Evolutionary conservation across 225 moss, liverwort and hornwort genomes (phyloP).

Genomic region (Pseudisothecium myosuroides): DNA sequence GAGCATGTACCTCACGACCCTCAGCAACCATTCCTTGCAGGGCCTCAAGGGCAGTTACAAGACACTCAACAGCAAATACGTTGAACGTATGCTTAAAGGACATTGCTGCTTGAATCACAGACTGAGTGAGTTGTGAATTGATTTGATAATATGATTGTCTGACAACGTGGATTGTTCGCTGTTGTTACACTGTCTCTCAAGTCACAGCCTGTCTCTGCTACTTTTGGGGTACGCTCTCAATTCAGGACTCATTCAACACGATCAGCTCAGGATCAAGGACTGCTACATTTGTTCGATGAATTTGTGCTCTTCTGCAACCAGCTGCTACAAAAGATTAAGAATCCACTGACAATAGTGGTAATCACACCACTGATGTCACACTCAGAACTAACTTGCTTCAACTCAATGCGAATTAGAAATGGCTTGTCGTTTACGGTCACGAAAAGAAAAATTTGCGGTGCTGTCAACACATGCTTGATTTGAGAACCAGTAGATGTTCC

Average conservation of each 20-base stretch:
- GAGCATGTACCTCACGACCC: conserved; percentile 1
- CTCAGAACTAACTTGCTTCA: background rate
- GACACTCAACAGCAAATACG: background rate
- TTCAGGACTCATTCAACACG: background rate
- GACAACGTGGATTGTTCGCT: background rate
- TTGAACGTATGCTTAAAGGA: background rate
- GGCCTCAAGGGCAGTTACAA: background rate
- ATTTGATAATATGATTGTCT: background rate
- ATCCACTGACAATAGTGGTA: background rate
- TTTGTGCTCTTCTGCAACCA: background rate
- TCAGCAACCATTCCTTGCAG: background rate
- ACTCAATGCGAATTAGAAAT: background rate
- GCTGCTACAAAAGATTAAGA: background rate
- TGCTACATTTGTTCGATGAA: background rate
- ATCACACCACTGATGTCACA: background rate
- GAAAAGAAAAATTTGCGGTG: background rate
- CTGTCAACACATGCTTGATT: background rate
- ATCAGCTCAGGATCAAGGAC: background rate
- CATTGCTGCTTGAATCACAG: background rate
- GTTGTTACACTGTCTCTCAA: background rate
- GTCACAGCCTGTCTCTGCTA: background rate
- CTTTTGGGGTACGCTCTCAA: background rate
- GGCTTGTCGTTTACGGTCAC: background rate
- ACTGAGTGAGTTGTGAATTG: background rate
- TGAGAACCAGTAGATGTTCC: background rate